These are phyloP conservation scores for Cyberlindnera euphorbiiphila DNA, from an alignment of 805 yeast genomes.

Conservation along the genomic window DNA sequence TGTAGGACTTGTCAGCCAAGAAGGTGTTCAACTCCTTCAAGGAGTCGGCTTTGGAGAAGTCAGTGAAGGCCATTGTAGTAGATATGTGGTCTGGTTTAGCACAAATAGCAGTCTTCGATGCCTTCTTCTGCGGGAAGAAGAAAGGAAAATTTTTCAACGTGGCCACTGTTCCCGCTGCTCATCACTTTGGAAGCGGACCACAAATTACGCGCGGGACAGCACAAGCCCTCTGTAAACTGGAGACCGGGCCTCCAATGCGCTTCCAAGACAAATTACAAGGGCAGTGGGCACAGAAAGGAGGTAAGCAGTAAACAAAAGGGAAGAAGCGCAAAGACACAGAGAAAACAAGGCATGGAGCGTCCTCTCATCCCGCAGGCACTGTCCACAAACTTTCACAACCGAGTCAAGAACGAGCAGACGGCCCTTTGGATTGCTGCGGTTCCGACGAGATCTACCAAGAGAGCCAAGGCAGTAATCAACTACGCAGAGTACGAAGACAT, in stretches of 20 bases:
- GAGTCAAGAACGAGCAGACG: slow-evolving; percentile 71
- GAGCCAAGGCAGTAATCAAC: slow-evolving; percentile 67
- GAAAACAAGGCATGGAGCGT: slow-evolving; percentile 23
- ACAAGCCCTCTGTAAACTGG: no score
- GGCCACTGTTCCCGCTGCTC: no score
- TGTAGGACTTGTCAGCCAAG: slow-evolving; percentile 91
- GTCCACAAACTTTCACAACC: slow-evolving; percentile 66
- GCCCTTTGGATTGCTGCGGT: slow-evolving; percentile 70
- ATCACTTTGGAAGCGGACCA: no score
- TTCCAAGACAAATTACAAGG: no score
- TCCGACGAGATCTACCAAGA: slow-evolving; percentile 72
- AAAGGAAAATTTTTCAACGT: slow-evolving; percentile 8
- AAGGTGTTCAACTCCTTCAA: slow-evolving; percentile 71
- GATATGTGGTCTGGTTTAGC: slow-evolving; percentile 1
- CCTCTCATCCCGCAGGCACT: slow-evolving; percentile 67
- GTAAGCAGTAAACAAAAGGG: no score
- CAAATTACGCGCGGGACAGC: no score
- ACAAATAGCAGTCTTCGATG: neutral
- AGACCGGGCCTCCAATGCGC: no score
- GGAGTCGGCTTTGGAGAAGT: slow-evolving; percentile 76
- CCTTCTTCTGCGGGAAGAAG: slow-evolving; percentile 1
- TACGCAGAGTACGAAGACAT: slow-evolving; percentile 82
- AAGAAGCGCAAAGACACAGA: neutral
- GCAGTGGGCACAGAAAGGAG: slow-evolving; percentile 2
- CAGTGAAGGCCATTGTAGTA: slow-evolving; percentile 71